Evolutionary conservation across 106 monocot species (phyloP).

Genomic region (Hemerocallis citrina): DNA sequence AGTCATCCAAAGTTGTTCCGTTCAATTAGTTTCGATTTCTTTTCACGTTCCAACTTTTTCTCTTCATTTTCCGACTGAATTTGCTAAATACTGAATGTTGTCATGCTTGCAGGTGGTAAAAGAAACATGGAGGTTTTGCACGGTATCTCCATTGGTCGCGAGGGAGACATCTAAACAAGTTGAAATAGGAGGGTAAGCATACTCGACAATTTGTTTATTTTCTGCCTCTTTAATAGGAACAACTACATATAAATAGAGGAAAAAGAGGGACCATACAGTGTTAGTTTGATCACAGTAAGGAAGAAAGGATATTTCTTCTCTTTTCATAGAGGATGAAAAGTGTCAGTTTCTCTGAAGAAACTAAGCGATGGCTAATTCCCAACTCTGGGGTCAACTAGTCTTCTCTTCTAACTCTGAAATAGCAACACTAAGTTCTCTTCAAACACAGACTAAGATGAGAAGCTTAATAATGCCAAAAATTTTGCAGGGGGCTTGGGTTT

Average conservation of each 20-base stretch:
- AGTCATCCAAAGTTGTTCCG: background rate
- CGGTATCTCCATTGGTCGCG: constrained; percentile 72
- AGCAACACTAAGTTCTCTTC: too few species aligned
- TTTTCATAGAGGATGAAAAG: too few species aligned
- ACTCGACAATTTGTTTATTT: too few species aligned
- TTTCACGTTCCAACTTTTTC: background rate
- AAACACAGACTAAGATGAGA: background rate
- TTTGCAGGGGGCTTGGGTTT: constrained; percentile 74
- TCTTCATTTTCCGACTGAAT: background rate
- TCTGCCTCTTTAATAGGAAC: constrained; percentile 27
- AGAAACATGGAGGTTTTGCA: constrained; percentile 79
- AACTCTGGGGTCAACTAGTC: background rate
- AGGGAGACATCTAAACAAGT: constrained; percentile 64
- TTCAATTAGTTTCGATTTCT: background rate
- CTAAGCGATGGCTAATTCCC: too few species aligned
- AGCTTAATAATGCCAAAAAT: background rate
- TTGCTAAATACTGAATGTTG: background rate
- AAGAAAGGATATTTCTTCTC: too few species aligned
- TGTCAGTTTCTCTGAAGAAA: too few species aligned
- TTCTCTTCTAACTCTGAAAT: background rate
- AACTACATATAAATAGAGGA: too few species aligned
- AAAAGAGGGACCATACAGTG: too few species aligned
- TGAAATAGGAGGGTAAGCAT: constrained; percentile 74
- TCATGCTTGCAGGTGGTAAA: constrained; percentile 51
- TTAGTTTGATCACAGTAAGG: too few species aligned